Evolutionary conservation across 768 basidiomycete species (phyloP).

Genomic region (Amylocystis lapponica): DNA sequence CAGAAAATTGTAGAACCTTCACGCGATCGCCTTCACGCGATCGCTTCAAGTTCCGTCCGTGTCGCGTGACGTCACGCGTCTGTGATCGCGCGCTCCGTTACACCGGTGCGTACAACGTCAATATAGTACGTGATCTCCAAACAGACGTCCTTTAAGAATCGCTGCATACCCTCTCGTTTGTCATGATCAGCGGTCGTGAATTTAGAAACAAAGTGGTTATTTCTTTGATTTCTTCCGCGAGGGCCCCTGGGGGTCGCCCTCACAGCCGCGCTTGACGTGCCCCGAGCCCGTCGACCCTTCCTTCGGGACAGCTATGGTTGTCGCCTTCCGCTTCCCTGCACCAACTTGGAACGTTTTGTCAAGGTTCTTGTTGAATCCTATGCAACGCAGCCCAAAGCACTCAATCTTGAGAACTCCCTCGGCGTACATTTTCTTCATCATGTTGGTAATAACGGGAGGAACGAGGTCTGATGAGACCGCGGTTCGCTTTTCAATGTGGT

Average conservation of each 20-base stretch:
- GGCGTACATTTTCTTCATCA: conserved; percentile 4
- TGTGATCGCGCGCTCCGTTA: too few relatives aligned
- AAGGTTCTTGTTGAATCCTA: conserved; percentile 7
- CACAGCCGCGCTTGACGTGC: neutral
- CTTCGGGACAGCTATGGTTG: neutral
- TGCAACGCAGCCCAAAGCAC: conserved; percentile 6
- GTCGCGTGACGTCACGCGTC: too few relatives aligned
- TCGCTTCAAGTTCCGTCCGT: too few relatives aligned
- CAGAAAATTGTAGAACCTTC: neutral
- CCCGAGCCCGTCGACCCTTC: neutral
- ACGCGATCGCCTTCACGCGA: neutral
- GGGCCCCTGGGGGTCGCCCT: neutral
- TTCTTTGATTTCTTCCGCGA: neutral
- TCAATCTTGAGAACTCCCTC: conserved; percentile 2
- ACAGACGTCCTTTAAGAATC: too few relatives aligned
- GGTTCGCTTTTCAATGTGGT: neutral
- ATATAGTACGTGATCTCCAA: too few relatives aligned
- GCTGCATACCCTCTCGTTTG: too few relatives aligned
- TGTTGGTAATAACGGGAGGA: neutral
- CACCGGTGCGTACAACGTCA: too few relatives aligned
- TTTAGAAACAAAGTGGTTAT: too few relatives aligned
- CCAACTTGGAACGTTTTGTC: neutral
- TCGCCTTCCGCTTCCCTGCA: neutral
- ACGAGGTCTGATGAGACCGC: neutral
- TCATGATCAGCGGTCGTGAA: too few relatives aligned